Conservation (phyloP, 129 eudicot genomes). For the Tagetes erecta region DNA sequence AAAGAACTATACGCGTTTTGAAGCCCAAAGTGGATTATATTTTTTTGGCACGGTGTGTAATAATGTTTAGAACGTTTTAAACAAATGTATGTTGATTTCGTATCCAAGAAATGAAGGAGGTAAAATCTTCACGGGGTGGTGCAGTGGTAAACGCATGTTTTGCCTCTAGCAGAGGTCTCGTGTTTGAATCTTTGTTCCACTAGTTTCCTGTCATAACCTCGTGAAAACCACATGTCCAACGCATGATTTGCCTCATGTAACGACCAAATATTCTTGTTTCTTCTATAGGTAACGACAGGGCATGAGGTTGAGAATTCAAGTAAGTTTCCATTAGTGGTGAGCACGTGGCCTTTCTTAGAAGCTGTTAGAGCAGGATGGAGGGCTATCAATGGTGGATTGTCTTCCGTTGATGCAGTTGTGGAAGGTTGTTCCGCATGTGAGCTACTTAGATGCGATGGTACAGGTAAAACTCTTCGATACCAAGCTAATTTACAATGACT, state of each 20-base stretch:
- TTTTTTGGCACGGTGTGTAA: not conserved
- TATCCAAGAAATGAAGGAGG: not conserved
- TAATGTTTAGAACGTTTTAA: not conserved
- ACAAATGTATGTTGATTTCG: not conserved
- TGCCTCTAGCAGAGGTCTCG: too few relatives aligned
- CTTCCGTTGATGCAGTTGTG: slow-evolving; percentile 79
- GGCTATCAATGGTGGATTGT: slow-evolving; percentile 54
- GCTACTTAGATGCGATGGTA: slow-evolving; percentile 78
- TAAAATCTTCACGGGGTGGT: not conserved
- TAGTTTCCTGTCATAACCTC: too few relatives aligned
- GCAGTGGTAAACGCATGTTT: too few relatives aligned
- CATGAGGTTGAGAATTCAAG: slow-evolving; percentile 41
- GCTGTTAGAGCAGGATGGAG: slow-evolving; percentile 91
- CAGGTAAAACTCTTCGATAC: slow-evolving; percentile 48
- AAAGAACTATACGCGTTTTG: not conserved
- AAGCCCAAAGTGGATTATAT: slow-evolving; percentile 5
- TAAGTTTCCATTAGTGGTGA: slow-evolving; percentile 65
- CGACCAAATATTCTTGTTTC: not conserved
- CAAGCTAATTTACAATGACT: not conserved
- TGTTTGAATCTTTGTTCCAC: too few relatives aligned
- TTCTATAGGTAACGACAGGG: slow-evolving; percentile 41
- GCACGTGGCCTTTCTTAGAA: slow-evolving; percentile 88
- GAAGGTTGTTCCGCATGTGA: slow-evolving; percentile 90
- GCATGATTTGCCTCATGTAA: too few relatives aligned
- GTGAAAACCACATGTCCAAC: too few relatives aligned